phyloP scores from a whole-genome alignment of 768 basidiomycete genomes.

The Dacryopinax spathularia region DNA sequence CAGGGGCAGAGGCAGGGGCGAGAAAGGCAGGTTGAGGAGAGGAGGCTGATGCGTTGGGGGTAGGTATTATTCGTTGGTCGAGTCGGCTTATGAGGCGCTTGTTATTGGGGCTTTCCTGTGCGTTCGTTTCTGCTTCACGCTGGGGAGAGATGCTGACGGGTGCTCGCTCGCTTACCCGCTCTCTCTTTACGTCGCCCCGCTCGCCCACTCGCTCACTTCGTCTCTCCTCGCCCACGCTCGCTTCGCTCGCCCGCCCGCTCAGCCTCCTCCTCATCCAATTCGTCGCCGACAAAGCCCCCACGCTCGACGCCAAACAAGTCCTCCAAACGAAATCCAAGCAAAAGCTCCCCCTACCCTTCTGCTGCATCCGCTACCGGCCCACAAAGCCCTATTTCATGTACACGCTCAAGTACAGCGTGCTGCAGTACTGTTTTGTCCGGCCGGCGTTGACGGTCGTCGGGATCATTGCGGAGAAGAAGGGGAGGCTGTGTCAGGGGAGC shows the following conservation, averaged over 20 bases:
- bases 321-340: conserved; percentile 68
- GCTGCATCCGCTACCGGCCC: conserved; percentile 67
- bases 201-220: background rate
- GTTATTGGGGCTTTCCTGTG: conserved; percentile 79
- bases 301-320: conserved; percentile 48
- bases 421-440: conserved; percentile 75
- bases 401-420: conserved; percentile 74
- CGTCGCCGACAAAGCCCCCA: conserved; percentile 55
- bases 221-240: background rate
- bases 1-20: too few relatives aligned
- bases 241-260: conserved; percentile 4
- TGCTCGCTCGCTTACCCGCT: too few relatives aligned
- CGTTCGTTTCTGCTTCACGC: too few relatives aligned
- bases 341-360: conserved; percentile 59
- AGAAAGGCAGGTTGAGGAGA: too few relatives aligned
- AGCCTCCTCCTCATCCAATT: conserved; percentile 74
- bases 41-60: background rate
- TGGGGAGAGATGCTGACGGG: too few relatives aligned
- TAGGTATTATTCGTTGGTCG: conserved; percentile 37
- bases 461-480: conserved; percentile 56
- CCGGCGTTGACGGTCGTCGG: conserved; percentile 60
- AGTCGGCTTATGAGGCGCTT: conserved; percentile 47
- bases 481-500: conserved; percentile 53
- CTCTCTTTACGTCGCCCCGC: too few relatives aligned
- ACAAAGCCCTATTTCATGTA: conserved; percentile 89